A percentile compares a stretch with the other conserved stretches of the same genome.
Evolutionary conservation across 2,329 filamentous ascomycete genomes (phyloP).

Genomic region (Phoma sp.): DNA sequence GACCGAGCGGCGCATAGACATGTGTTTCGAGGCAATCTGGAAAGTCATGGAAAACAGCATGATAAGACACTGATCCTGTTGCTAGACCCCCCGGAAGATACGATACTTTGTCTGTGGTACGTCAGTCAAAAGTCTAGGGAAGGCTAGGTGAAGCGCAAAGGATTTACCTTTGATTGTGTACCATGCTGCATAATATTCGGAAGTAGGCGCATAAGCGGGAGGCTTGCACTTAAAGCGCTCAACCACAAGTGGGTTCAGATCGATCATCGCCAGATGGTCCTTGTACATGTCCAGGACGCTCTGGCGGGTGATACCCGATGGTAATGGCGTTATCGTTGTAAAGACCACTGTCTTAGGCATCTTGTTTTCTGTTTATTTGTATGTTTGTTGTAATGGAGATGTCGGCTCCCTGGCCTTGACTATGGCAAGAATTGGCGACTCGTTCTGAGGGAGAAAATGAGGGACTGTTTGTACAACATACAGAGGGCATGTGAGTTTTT

Average conservation of each 20-base stretch:
- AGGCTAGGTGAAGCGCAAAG: background rate
- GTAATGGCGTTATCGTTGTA: slow-evolving; percentile 80
- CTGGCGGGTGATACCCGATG: slow-evolving; percentile 68
- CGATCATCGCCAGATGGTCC: slow-evolving; percentile 82
- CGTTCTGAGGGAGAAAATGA: background rate
- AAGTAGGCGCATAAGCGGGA: slow-evolving; percentile 68
- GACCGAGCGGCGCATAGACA: slow-evolving; percentile 79
- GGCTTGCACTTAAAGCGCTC: slow-evolving; percentile 72
- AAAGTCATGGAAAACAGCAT: slow-evolving; percentile 79
- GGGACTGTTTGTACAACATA: slow-evolving; percentile 25
- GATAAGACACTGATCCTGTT: slow-evolving; percentile 75
- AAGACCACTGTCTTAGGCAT: slow-evolving; percentile 76
- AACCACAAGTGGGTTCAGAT: slow-evolving; percentile 82
- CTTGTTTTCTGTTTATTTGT: slow-evolving; percentile 22
- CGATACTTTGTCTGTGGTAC: slow-evolving; percentile 67
- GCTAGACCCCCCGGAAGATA: slow-evolving; percentile 73
- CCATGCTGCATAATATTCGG: slow-evolving; percentile 77
- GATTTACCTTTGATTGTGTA: slow-evolving; percentile 60
- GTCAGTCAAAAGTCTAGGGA: slow-evolving; percentile 11
- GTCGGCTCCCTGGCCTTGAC: background rate
- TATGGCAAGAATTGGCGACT: too few species aligned
- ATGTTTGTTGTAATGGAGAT: background rate
- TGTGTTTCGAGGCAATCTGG: slow-evolving; percentile 78
- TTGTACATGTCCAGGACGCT: slow-evolving; percentile 78
- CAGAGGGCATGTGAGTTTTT: slow-evolving; percentile 30